These are phyloP conservation scores for Fusarium brevicatenulatum DNA, from an alignment of 2,329 filamentous ascomycete genomes.

Conservation along the genomic window DNA sequence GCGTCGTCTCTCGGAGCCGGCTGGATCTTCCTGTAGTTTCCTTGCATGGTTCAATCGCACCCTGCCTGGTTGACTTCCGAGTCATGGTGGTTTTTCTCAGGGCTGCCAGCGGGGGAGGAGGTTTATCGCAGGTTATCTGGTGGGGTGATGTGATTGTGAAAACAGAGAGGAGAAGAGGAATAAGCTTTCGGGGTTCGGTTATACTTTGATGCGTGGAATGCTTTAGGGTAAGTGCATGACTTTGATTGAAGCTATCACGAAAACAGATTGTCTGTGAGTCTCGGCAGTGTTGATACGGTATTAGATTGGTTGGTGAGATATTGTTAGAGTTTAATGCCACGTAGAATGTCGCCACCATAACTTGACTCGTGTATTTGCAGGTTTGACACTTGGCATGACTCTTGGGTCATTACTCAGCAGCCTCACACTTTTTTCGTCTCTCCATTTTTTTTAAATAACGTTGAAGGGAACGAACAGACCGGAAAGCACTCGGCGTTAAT, in stretches of 20 bases:
- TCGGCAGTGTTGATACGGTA: background rate
- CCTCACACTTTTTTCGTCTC: background rate
- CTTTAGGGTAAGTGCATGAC: background rate
- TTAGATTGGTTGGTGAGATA: background rate
- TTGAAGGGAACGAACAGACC: background rate
- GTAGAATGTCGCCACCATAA: background rate
- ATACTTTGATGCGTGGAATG: background rate
- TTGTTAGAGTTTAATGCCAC: background rate
- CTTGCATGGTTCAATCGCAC: background rate
- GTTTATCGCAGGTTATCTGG: background rate
- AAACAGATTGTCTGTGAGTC: background rate
- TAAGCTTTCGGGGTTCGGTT: background rate
- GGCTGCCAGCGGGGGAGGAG: background rate
- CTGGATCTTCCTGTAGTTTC: conserved; percentile 4
- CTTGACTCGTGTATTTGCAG: background rate
- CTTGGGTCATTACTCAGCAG: background rate
- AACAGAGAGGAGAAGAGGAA: background rate
- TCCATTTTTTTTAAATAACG: background rate
- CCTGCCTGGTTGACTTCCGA: background rate
- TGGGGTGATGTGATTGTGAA: background rate
- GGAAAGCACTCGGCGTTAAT: conserved; percentile 16
- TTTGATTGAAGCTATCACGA: background rate
- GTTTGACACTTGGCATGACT: background rate
- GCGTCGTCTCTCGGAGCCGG: conserved; percentile 3
- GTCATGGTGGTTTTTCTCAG: background rate